Base-by-base conservation (phyloP, 768 basidiomycete genomes). In the Tephrocybe rancida region DNA sequence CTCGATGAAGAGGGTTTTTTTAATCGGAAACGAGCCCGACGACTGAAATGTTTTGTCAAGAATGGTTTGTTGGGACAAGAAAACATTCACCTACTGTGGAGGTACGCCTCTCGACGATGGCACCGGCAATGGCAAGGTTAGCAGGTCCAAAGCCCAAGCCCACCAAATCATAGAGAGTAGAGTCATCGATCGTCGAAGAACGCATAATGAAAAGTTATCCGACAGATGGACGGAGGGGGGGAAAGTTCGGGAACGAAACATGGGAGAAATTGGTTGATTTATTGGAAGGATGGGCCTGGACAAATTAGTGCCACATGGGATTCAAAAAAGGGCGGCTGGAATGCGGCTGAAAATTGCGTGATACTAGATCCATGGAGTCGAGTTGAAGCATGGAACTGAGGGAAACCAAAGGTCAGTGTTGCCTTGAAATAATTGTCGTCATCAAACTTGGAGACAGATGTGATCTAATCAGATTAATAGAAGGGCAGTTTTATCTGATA, bases 131-230 rank as follows among this genome's bases (percentile, higher is more conserved):
- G 29, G 81, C 80, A 51, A 83, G 67, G 59, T 81, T 80, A 2
- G 80, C 75, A 21, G 81, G 81, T 10, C 81, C 81, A 50, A 81
- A 82, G 2, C 81, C 81, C 14, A 81, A 61, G 42, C 79, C 78
- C 49, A 83, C 68, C 24, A 80, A 58, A 65, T 83, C 80, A 65
- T 73, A 76, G 18, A 71, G 54, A 13, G 48, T 54, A 7, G 52
- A 45, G 24, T 44, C 42, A 16, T 67, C 63, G 13, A 58, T 22
- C 3, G 49, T 30, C 13, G 57, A 52, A 48, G 60, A 57, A 41
- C 53, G 44, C 56, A 55, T 47, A 37, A 34, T 22, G 38, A 37
- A 21, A 26, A 54, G 41, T 25, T 5, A 32, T n/a, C n/a, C 35
- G 21, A 39, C 38, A 56, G 38, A 42, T 50, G 48, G 49, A 22